These are phyloP conservation scores for Batkoa obscura DNA, from an alignment of 371 early-diverging fungal species.

Conservation along the genomic window DNA sequence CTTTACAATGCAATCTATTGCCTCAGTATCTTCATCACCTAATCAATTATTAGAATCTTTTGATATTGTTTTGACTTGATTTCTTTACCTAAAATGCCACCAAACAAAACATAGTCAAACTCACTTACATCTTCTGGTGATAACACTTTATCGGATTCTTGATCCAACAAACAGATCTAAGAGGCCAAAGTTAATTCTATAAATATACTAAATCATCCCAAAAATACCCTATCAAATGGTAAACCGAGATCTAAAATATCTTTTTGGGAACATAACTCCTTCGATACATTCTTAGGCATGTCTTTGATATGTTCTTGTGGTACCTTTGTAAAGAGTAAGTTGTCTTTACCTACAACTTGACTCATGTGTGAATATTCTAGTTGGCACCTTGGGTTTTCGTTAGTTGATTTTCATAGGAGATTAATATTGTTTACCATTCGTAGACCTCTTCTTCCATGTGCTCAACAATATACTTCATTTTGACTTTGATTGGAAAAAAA, in stretches of 20 bases:
- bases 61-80: not conserved
- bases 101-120: slow-evolving; percentile 5
- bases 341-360: not conserved
- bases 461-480: slow-evolving; percentile 6
- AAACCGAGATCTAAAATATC: not conserved
- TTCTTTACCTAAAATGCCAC: slow-evolving; percentile 4
- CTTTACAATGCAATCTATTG: slow-evolving; percentile 4
- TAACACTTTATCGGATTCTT: not conserved
- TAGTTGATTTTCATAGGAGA: not conserved
- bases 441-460: slow-evolving; percentile 6
- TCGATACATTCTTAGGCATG: not conserved
- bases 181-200: too few relatives aligned
- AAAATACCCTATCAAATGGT: not conserved
- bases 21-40: slow-evolving; percentile 7
- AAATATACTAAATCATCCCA: too few relatives aligned
- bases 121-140: not conserved
- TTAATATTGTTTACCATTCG: not conserved
- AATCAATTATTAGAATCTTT: too few relatives aligned
- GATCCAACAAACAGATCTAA: slow-evolving; percentile 5
- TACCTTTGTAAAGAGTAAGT: slow-evolving; percentile 4
- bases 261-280: not conserved
- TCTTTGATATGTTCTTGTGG: not conserved
- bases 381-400: not conserved
- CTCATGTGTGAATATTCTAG: slow-evolving; percentile 4
- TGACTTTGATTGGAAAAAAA: too few relatives aligned